phyloP scores from a whole-genome alignment of 2,329 filamentous ascomycete species.

The Knoxdaviesia proteae region DNA sequence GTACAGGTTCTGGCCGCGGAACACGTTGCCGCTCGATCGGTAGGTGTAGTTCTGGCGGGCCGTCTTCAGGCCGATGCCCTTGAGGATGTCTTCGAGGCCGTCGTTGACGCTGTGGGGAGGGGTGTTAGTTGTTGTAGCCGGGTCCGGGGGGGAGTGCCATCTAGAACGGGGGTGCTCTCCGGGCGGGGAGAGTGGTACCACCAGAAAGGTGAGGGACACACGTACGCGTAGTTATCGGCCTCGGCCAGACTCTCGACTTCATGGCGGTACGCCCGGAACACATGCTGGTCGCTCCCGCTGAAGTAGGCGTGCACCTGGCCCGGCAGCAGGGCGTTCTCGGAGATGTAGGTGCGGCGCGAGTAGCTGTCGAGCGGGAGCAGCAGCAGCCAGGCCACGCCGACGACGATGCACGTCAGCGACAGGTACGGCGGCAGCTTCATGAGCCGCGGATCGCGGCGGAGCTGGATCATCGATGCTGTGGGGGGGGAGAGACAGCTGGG shows the following conservation, averaged over 20 bases:
- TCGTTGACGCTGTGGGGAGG: conserved; percentile 33
- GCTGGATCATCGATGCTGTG: conserved; percentile 38
- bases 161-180: neutral
- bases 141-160: no score
- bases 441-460: conserved; percentile 64
- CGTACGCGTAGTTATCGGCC: conserved; percentile 31
- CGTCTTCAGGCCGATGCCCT: conserved; percentile 64
- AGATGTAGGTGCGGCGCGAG: conserved; percentile 84
- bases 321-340: conserved; percentile 85
- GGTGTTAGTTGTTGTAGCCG: neutral
- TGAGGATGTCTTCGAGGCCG: conserved; percentile 55
- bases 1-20: conserved; percentile 76
- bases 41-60: conserved; percentile 80
- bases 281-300: conserved; percentile 82
- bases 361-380: conserved; percentile 79
- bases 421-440: conserved; percentile 74
- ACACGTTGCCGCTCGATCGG: conserved; percentile 50
- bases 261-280: conserved; percentile 75
- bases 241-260: conserved; percentile 49
- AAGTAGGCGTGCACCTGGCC: conserved; percentile 98
- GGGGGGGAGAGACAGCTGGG: no score
- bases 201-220: neutral
- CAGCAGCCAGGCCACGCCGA: conserved; percentile 78
- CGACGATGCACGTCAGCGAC: conserved; percentile 62
- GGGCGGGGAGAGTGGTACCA: neutral